Base-by-base conservation (phyloP, 2,329 filamentous ascomycete species). In the Teratosphaeria epicoccoides region DNA sequence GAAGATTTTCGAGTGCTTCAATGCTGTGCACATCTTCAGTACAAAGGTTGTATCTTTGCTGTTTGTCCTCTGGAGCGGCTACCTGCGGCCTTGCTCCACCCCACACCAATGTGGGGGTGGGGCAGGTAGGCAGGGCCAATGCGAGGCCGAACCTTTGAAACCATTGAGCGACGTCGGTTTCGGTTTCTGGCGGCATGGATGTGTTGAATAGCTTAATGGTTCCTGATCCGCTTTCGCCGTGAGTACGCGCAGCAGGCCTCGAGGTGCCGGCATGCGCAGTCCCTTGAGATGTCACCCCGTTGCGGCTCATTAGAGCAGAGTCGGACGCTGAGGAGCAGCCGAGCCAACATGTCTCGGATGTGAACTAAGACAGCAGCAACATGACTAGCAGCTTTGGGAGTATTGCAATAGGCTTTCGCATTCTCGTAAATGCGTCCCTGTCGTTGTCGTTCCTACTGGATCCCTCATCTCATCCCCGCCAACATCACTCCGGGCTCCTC, bases 401-500 rank as follows among this genome's bases (percentile, higher is more conserved):
- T 20, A 3, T 2, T 20, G 33, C 2, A 14, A 40, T 40, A 6
- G n/a, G 2, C 14, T 40, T 40, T 40, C 33, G 14, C 10, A 17
- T 17, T 17, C 10, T 6, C 33, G 5, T 40, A 29, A n/a, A n/a
- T n/a, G n/a, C n/a, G n/a, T n/a, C n/a, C n/a, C n/a, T n/a, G n/a
- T n/a, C n/a, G n/a, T 40, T 6, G n/a, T 20, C 17, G 20, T 20
- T 33, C 14, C 28, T n/a, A n/a, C n/a, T n/a, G n/a, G n/a, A 17
- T n/a, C 24, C 24, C 20, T 53, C 46, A 95, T 70, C 82, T 77
- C 66, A 96, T 70, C 66, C 87, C 84, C 68, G 95, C 78, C 57
- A 96, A 74, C 88, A 97, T 95, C 52, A 78, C 78, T 66, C 90
- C 89, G 4, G 91, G 88, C 63, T 87, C 82, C 72, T 97, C 90